A percentile compares a stretch with the other conserved stretches of the same genome.
Evolutionary conservation across 805 yeast genomes (phyloP).

Genomic region (Candida arabinofermentans): DNA sequence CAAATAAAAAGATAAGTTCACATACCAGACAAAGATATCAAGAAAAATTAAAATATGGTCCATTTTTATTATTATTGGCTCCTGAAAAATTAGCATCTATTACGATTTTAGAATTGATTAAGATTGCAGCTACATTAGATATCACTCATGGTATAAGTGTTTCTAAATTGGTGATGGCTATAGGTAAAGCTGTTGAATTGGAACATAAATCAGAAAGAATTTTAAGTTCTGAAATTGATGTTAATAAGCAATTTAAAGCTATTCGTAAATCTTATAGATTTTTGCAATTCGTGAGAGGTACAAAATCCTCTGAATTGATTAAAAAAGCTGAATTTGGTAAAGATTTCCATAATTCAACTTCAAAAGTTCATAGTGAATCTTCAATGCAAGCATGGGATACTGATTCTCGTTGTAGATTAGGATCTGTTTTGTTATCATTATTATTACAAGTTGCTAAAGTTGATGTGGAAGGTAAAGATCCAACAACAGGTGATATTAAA

Average conservation of each 20-base stretch:
- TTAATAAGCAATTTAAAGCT: constrained; percentile 48
- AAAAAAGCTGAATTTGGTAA: constrained; percentile 21
- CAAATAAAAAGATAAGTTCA: not conserved
- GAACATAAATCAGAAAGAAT: constrained; percentile 75
- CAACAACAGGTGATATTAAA: constrained; percentile 64
- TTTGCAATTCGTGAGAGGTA: constrained; percentile 34
- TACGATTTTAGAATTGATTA: constrained; percentile 77
- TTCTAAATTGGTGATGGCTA: constrained; percentile 73
- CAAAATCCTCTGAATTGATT: constrained; percentile 25
- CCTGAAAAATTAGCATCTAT: constrained; percentile 82
- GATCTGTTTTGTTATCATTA: constrained; percentile 72
- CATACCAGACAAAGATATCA: constrained; percentile 13
- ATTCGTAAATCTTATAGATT: constrained; percentile 44
- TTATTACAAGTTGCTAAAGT: constrained; percentile 81
- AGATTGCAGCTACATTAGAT: constrained; percentile 71
- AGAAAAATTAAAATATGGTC: constrained; percentile 61
- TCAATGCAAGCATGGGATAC: constrained; percentile 26
- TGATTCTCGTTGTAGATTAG: constrained; percentile 57
- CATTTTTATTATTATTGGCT: constrained; percentile 65
- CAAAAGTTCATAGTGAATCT: not conserved
- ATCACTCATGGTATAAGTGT: constrained; percentile 78
- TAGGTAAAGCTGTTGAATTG: constrained; percentile 79
- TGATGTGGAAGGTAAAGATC: constrained; percentile 75
- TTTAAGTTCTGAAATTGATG: constrained; percentile 51
- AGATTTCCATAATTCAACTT: constrained; percentile 7